A percentile compares a stretch with the other conserved stretches of the same genome.
Conservation (phyloP, 2,329 filamentous ascomycete species). For the Cytospora piceae region DNA sequence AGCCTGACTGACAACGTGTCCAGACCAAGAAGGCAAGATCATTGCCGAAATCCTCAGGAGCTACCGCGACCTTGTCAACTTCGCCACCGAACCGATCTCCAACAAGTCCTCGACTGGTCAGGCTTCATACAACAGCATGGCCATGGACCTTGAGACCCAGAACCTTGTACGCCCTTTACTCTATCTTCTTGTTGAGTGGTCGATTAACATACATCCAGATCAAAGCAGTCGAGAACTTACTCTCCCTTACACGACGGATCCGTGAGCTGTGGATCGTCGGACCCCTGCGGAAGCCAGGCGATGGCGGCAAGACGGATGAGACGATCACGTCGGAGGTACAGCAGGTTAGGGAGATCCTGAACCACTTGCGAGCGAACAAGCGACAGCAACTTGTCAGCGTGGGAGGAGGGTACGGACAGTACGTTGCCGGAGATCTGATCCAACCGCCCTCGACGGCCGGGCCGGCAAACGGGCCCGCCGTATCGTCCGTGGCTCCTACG, state of each 20-base stretch:
- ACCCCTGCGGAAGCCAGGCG: slow-evolving; percentile 48
- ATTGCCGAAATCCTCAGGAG: slow-evolving; percentile 50
- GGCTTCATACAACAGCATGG: slow-evolving; percentile 45
- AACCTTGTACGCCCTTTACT: slow-evolving; percentile 38
- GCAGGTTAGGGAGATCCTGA: slow-evolving; percentile 41
- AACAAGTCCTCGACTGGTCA: slow-evolving; percentile 42
- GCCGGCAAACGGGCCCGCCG: neutral
- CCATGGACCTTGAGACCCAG: slow-evolving; percentile 45
- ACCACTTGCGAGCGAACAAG: slow-evolving; percentile 36
- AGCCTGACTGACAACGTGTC: neutral
- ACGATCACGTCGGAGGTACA: slow-evolving; percentile 43
- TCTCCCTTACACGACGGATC: slow-evolving; percentile 51
- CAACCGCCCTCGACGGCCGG: slow-evolving; percentile 7
- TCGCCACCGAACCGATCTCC: slow-evolving; percentile 42
- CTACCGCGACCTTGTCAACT: slow-evolving; percentile 48
- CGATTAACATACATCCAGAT: slow-evolving; percentile 37
- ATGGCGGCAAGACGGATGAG: slow-evolving; percentile 45
- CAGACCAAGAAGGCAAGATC: slow-evolving; percentile 50
- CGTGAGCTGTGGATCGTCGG: slow-evolving; percentile 56
- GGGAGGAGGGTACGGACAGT: slow-evolving; percentile 33
- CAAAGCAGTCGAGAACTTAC: slow-evolving; percentile 48
- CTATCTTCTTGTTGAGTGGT: neutral
- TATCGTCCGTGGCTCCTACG: neutral
- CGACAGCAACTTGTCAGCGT: slow-evolving; percentile 34
- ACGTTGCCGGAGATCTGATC: slow-evolving; percentile 30